phyloP scores from a whole-genome alignment of 1,284 basidiomycete species.

The Ustilago sp. region DNA sequence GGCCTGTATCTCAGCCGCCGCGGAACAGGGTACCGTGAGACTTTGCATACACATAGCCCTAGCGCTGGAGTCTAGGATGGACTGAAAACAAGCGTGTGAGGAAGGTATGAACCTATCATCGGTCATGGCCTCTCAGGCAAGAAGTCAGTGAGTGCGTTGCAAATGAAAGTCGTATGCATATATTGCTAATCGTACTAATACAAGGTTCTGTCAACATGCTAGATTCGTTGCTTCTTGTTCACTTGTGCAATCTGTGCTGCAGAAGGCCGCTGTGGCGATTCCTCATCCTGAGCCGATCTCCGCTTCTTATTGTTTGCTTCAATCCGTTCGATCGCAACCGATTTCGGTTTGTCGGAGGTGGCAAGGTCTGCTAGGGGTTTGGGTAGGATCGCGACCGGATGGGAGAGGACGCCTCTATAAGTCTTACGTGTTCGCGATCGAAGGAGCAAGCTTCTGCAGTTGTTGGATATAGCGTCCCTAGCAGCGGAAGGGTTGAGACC shows the following conservation, averaged over 20 bases:
- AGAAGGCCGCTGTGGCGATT: not conserved
- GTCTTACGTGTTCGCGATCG: conserved; percentile 59
- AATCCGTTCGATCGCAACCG: not conserved
- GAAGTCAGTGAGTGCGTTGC: not conserved
- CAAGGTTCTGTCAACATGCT: not conserved
- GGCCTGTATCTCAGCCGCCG: too few species aligned
- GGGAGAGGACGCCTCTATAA: conserved; percentile 54
- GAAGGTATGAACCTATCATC: not conserved
- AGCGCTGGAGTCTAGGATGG: too few species aligned
- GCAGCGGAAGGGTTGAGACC: conserved; percentile 59
- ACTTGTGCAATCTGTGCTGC: not conserved
- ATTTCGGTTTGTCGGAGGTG: not conserved
- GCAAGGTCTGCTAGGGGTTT: not conserved
- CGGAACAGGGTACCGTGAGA: too few species aligned
- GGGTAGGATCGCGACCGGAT: conserved; percentile 25
- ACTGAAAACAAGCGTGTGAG: too few species aligned
- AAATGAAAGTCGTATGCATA: not conserved
- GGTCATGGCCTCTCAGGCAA: not conserved
- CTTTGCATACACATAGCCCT: too few species aligned
- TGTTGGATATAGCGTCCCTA: conserved; percentile 55
- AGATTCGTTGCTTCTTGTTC: conserved; percentile 29
- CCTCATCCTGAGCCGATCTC: conserved; percentile 7
- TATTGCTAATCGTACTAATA: not conserved
- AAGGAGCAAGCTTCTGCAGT: conserved; percentile 52
- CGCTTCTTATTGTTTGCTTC: conserved; percentile 19